phyloP scores from a whole-genome alignment of 2,329 filamentous ascomycete genomes.

The Penicillium sclerotigenum region DNA sequence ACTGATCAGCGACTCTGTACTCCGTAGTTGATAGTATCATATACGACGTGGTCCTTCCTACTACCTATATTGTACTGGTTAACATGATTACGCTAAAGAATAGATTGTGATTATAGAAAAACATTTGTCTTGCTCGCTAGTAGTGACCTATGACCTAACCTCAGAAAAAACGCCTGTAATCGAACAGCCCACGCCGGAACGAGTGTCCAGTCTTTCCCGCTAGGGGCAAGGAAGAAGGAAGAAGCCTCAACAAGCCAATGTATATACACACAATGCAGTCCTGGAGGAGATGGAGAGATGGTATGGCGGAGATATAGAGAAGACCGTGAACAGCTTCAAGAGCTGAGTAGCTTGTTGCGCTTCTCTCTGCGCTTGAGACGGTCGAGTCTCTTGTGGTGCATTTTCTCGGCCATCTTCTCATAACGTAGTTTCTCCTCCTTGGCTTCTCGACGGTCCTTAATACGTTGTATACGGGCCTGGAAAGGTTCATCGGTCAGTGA shows the following conservation, averaged over 20 bases:
- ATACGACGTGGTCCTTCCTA: background rate
- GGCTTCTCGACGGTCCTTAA: constrained; percentile 79
- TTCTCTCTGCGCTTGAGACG: constrained; percentile 93
- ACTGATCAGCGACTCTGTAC: background rate
- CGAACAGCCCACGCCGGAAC: constrained; percentile 7
- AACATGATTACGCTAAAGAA: background rate
- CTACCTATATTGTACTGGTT: too few species aligned
- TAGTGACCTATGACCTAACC: constrained; percentile 11
- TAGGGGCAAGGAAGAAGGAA: background rate
- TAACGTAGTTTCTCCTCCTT: constrained; percentile 94
- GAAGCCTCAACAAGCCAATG: background rate
- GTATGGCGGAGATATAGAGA: constrained; percentile 7
- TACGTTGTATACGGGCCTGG: constrained; percentile 70
- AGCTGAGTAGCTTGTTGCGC: constrained; percentile 60
- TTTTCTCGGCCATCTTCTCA: constrained; percentile 92
- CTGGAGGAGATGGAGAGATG: background rate
- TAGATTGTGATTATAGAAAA: constrained; percentile 3
- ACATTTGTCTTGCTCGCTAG: constrained; percentile 8
- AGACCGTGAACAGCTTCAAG: constrained; percentile 28
- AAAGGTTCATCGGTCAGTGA: background rate
- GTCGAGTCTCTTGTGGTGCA: constrained; percentile 95
- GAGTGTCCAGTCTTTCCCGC: constrained; percentile 1
- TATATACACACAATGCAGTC: constrained; percentile 1
- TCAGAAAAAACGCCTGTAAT: constrained; percentile 19
- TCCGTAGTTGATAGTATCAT: background rate